Base-by-base conservation (phyloP, 108 stramenopile species). In the Stephanodiscus triporus region DNA sequence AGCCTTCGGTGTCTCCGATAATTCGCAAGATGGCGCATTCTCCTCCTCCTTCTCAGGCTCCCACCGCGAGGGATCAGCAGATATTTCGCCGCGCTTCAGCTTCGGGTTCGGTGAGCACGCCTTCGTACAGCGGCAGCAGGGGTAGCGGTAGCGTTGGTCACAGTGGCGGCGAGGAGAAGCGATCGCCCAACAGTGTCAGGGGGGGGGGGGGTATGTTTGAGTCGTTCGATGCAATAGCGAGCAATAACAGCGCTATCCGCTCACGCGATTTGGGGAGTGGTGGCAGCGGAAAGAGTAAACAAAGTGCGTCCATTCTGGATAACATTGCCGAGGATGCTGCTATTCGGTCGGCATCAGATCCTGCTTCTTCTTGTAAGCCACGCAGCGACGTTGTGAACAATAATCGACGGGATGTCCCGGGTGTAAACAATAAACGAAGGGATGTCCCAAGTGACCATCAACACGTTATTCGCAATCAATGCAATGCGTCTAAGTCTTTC, bases 51-150 rank as follows among this genome's bases (percentile, higher is more conserved):
- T 19, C 30, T 16, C 48, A 5, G n/a, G 30, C 48, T 32, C 54
- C 71, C 27, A 7, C 62, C 19, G 6, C 40, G 26, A 69, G 72
- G 43, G 49, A 72, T 51, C 72, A 72, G 63, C 62, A 62, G 40
- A 72, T 72, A 54, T 72, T 72, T 54, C 72, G 72, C 30, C 61
- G 61, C 23, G 20, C 47, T 11, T n/a, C 38, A 11, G 22, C 30
- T 30, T 54, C 72, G 9, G 51, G 62, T 43, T 60, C 59, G 23
- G 19, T 50, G 17, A 34, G 40, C 34, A 50, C 50, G 3, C 47
- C 66, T 17, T 50, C 47, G 16, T 50, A 17, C 13, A 49, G 34
- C 54, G 34, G 60, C 36, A 48, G 61, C 2, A 24, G 23, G 19
- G 24, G 23, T 55, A 24, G 55, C 13, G 55, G 13, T 55, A 14